Conservation (phyloP, 2,329 filamentous ascomycete species). For the Epichloe sp. region DNA sequence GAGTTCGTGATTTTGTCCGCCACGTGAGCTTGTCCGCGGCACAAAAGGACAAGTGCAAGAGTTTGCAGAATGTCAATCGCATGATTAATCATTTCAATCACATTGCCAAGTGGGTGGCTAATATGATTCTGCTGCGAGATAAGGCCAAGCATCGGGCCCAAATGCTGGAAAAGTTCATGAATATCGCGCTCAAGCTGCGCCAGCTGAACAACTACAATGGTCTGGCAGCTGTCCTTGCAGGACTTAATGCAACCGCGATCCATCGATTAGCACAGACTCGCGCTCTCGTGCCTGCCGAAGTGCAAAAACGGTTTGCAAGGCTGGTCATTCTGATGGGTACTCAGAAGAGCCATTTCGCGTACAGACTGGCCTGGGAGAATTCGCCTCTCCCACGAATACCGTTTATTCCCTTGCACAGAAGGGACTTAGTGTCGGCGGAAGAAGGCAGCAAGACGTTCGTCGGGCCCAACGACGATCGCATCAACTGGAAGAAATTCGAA, state of each 20-base stretch:
- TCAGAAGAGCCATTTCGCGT: conserved; percentile 84
- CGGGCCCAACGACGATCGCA: conserved; percentile 55
- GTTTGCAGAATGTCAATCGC: conserved; percentile 75
- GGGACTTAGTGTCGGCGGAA: conserved; percentile 83
- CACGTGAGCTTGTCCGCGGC: conserved; percentile 67
- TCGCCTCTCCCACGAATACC: conserved; percentile 82
- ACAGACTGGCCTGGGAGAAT: conserved; percentile 96
- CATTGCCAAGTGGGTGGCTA: conserved; percentile 68
- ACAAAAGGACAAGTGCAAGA: conserved; percentile 62
- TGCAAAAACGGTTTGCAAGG: conserved; percentile 75
- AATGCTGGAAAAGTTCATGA: conserved; percentile 93
- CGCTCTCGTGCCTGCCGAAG: conserved; percentile 55
- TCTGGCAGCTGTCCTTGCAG: conserved; percentile 83
- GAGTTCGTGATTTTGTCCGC: conserved; percentile 82
- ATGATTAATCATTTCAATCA: conserved; percentile 93
- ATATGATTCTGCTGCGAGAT: conserved; percentile 76
- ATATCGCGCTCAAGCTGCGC: conserved; percentile 70
- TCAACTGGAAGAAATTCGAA: conserved; percentile 99
- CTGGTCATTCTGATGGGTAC: conserved; percentile 87
- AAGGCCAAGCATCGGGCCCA: conserved; percentile 90
- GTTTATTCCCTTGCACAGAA: conserved; percentile 77
- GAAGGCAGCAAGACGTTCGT: conserved; percentile 87
- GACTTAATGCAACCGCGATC: conserved; percentile 78
- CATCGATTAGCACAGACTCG: conserved; percentile 72
- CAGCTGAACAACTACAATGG: conserved; percentile 96